Evolutionary conservation across 208 protist genomes (phyloP), one percentile per base, ranked within the genome.

Genomic region (Tritrichomonas foetus): DNA sequence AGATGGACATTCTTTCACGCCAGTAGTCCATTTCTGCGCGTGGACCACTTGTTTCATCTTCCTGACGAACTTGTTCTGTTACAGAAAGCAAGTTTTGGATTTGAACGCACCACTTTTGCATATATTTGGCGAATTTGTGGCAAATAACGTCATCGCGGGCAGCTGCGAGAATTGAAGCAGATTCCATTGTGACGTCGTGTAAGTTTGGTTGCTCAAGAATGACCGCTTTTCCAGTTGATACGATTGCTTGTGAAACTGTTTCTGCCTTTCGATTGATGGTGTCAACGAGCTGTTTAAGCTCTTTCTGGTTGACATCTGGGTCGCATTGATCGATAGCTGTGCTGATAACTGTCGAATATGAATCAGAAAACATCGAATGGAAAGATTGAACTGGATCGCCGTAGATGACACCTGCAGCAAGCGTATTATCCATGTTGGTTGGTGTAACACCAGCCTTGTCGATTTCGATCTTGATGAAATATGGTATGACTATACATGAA

Each of bases 11-110:
- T 14, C 82, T 14, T n/a, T 57, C 55, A 57, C 82, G 82, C 82
- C 82, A 93, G n/a, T 69, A 93, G 27, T 57, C 55, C 55, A 93
- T 93, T 41, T 93, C 82, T 16, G 82, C 49, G 25, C 49, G 82
- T 49, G 82, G 82, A 69, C 82, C 82, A 53, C 74, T 84, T 36
- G 25, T 44, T 30, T 84, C 74, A 53, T 84, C 74, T 53, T 84
- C 74, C n/a, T 84, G 74, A 8, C 74, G 36, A 44, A 84, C 74
- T 84, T 84, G 74, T 44, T 84, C 74, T 8, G 74, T 84, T 3
- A 84, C 74, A n/a, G 27, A 47, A 8, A 84, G 25, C 2, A 84
- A n/a, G 36, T 13, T 20, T 84, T 84, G 74, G 44, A 84, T 84
- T 44, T 84, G 74, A 16, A 8, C 11, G 25, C 74, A 84, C 74